Percentiles rank a stretch among this genome's conserved stretches.
Evolutionary conservation across 1,284 basidiomycete genomes (phyloP).

Genomic region (Abortiporus biennis): DNA sequence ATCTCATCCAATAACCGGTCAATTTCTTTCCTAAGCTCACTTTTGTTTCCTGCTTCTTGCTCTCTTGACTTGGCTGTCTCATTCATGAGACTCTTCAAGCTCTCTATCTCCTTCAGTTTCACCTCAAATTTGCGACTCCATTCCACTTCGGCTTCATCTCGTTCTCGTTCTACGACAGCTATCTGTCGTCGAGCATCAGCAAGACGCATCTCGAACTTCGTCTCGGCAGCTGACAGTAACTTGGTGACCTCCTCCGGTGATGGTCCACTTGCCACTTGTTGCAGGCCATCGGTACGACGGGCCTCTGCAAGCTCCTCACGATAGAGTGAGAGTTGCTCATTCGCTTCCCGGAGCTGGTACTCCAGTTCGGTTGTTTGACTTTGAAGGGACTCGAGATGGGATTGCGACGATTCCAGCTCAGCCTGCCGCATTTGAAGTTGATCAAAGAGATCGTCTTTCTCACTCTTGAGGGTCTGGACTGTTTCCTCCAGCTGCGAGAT

Average conservation of each 20-base stretch:
- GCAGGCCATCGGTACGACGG: conserved; percentile 49
- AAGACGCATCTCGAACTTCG: conserved; percentile 70
- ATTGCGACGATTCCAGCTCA: conserved; percentile 78
- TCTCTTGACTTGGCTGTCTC: conserved; percentile 50
- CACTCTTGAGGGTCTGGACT: conserved; percentile 57
- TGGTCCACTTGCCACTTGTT: conserved; percentile 36
- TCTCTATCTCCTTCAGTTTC: conserved; percentile 73
- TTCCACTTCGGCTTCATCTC: conserved; percentile 75
- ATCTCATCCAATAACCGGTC: conserved; percentile 45
- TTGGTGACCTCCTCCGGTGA: conserved; percentile 69
- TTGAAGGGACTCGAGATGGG: conserved; percentile 67
- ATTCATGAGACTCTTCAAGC: conserved; percentile 55
- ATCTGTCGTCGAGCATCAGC: conserved; percentile 62
- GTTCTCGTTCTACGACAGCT: conserved; percentile 58
- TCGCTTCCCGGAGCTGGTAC: conserved; percentile 77
- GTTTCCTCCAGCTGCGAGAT: conserved; percentile 69
- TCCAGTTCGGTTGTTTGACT: conserved; percentile 78
- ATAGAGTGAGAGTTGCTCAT: conserved; percentile 64
- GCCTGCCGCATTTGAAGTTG: conserved; percentile 81
- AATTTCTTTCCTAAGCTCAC: conserved; percentile 49
- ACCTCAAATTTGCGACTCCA: conserved; percentile 79
- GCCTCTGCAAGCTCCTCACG: conserved; percentile 69
- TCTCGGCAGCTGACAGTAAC: conserved; percentile 72
- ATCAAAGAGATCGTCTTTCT: conserved; percentile 79
- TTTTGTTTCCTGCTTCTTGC: conserved; percentile 52